Evolutionary conservation across 257 asterid species (phyloP), one percentile per base, ranked within the genome.

Genomic region (Solanum gandarillasii): DNA sequence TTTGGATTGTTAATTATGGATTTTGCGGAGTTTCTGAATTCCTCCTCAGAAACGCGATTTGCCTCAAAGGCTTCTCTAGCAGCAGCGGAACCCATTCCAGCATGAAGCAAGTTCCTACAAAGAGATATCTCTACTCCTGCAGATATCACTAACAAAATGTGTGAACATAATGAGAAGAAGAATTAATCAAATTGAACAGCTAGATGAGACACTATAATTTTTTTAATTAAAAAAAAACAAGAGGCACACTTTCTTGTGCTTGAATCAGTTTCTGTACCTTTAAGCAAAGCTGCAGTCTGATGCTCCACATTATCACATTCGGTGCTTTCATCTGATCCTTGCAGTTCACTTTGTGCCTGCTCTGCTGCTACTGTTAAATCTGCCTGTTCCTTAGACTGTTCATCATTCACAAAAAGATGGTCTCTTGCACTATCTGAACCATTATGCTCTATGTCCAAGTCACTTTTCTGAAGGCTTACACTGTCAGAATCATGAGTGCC

Each of bases 101-200:
- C 85, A 83, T 90, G 95, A 87, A 97, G 98, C 89, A 92, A 82
- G 90, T 93, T 92, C 72, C 95, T 90, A 75, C 99, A 97, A 25
- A 97, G 93, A 76, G 99, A 96, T 85, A 95, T 87, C 90, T 95
- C 98, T 55, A 96, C 86, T 86, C 95, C 99, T 97, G 96, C 86
- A 74, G 81, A 83, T 12, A 90, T 41, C 65, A 68, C 76, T 48
- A 67, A 58, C 34, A 75, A 74, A 32, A 31, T 86, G 48, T 14
- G 39, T 84, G 87, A 72, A 68, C 76, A 83, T 4, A 23, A 79
- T 52, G 72, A 14, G 84, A 36, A 35, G 35, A 32, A 29, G 70
- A 78, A 84, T 32, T 60, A 65, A 75, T 32, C 31, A 65, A 75
- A 86, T 58, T 72, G 43, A 91, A 85, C 73, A 87, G 86, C 75